Base-by-base conservation (phyloP, 345 rosid genomes). In the Physaria fendleri region DNA sequence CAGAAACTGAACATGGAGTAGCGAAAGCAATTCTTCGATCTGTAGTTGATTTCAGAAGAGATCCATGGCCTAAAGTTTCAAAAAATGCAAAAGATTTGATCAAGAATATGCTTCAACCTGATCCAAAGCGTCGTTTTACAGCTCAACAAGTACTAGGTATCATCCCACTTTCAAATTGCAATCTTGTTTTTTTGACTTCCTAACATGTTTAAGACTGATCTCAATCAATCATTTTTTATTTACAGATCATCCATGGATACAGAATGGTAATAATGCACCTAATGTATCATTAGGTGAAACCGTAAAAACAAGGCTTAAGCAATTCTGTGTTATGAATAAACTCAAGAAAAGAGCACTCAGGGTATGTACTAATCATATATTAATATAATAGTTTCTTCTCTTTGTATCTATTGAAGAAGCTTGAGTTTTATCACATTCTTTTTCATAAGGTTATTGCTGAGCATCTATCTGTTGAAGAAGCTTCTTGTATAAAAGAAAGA, bases 1-100 rank as follows among this genome's bases (percentile, higher is more conserved):
- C 76, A 91, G 98, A 91, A 76, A 88, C 96, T 13, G 98, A 91
- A 56, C 98, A 91, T 72, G 96, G 98, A 62, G 95, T 91, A 13
- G 96, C 95, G 6, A 88, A 85, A 72, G 98, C 89, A 32, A 91
- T 91, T 68, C 80, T 91, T 61, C 66, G 78, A 59, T 83, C 95
- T 21, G 79, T 74, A 5, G 52, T 88, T 18, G 83, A 87, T 63
- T 91, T 88, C 70, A 88, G 71, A 74, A 85, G 92, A 78, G 98
- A 91, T 46, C 98, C 98, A n/a, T 91, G 96, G 96, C 95, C 98
- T 20, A 88, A 79, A 76, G 95, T 91, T 73, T 87, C 96, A 20
- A 69, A 55, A n/a, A 79, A 78, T 66, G 96, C 98, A 7, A 91
- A 88, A 77, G 92, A 85, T 62, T 78, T 88, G 33, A 87, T 88